A percentile compares a stretch with the other conserved stretches of the same genome.
Conservation (phyloP, 441 rosid species). For the Mallotus repandus region DNA sequence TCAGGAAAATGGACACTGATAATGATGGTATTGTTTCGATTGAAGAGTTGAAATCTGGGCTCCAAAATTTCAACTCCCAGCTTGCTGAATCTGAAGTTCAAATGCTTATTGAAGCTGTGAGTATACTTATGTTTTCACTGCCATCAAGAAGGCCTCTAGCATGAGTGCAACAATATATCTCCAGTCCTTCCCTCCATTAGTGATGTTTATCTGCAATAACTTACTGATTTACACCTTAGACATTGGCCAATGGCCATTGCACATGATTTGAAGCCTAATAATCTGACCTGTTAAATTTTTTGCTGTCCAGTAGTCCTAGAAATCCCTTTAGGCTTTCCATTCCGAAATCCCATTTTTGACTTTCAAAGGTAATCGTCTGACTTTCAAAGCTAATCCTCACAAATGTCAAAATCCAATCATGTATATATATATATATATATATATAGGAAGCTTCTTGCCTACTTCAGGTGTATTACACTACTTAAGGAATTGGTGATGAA, state of each 20-base stretch:
- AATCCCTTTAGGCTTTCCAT: constrained; percentile 5
- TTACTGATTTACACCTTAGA: not conserved
- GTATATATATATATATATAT: no score
- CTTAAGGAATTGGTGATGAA: no score
- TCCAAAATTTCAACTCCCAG: constrained; percentile 65
- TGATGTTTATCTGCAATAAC: not conserved
- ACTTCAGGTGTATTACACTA: no score
- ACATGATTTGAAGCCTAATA: not conserved
- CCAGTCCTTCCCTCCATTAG: not conserved
- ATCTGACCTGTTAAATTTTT: constrained; percentile 6
- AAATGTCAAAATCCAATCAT: no score
- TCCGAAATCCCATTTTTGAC: not conserved
- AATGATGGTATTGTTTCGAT: constrained; percentile 80
- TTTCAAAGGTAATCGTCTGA: not conserved
- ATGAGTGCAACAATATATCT: not conserved
- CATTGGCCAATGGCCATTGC: not conserved
- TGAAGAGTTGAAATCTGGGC: constrained; percentile 89
- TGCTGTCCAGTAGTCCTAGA: not conserved
- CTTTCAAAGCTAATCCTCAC: not conserved
- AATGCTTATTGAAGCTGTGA: constrained; percentile 97
- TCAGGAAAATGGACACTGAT: constrained; percentile 88
- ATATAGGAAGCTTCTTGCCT: no score
- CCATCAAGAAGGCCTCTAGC: not conserved
- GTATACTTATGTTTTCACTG: constrained; percentile 28
- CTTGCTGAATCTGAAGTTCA: constrained; percentile 94